Percentiles rank a stretch among this genome's conserved stretches.
These are phyloP conservation scores for Pharus latifolius DNA, from an alignment of 176 grass and related monocot genomes.

Conservation along the genomic window DNA sequence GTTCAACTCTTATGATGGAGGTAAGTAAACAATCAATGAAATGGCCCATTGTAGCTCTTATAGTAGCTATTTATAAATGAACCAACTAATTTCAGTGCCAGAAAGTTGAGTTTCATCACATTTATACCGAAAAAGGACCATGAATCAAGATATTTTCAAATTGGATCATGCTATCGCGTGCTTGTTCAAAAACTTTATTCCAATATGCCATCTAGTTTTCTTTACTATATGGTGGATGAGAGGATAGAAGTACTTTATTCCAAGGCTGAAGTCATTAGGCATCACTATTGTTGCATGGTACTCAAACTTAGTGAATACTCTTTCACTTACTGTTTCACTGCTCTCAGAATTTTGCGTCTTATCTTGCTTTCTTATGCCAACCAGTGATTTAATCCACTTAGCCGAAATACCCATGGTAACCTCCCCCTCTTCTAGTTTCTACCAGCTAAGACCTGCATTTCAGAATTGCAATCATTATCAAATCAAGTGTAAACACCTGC, in stretches of 20 bases:
- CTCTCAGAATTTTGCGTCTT: slow-evolving; percentile 44
- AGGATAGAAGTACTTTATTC: neutral
- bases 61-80: neutral
- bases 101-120: neutral
- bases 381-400: slow-evolving; percentile 83
- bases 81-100: neutral
- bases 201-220: neutral
- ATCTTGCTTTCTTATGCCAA: slow-evolving; percentile 61
- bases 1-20: neutral
- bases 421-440: neutral
- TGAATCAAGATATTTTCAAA: neutral
- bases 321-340: slow-evolving; percentile 42
- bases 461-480: neutral
- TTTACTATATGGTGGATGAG: neutral
- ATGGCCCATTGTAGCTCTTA: neutral
- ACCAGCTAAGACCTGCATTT: slow-evolving; percentile 12
- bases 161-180: neutral
- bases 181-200: neutral
- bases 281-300: neutral
- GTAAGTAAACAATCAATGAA: neutral
- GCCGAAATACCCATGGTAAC: slow-evolving; percentile 60
- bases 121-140: neutral
- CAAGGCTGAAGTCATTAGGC: neutral
- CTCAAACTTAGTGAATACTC: neutral
- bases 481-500: neutral